These are phyloP conservation scores for Aotearoamyces nothofagi DNA, from an alignment of 2,329 filamentous ascomycete genomes.

Conservation along the genomic window DNA sequence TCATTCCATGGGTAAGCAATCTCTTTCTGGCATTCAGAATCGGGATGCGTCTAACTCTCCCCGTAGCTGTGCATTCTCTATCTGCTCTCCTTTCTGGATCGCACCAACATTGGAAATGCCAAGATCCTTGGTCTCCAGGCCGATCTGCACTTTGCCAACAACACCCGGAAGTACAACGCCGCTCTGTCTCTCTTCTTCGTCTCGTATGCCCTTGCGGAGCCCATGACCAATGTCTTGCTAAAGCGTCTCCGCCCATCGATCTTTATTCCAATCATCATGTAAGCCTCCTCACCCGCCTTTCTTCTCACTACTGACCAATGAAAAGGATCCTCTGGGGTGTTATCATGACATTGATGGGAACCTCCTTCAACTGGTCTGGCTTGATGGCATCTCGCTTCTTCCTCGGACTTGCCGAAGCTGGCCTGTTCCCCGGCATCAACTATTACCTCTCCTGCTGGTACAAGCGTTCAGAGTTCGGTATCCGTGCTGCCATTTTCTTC, in stretches of 20 bases:
- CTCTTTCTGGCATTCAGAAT: neutral
- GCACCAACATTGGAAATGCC: slow-evolving; percentile 68
- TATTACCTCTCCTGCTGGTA: slow-evolving; percentile 83
- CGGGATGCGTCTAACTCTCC: slow-evolving; percentile 5
- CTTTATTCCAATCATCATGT: slow-evolving; percentile 74
- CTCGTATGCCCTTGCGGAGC: slow-evolving; percentile 68
- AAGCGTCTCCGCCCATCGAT: slow-evolving; percentile 62
- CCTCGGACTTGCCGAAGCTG: slow-evolving; percentile 59
- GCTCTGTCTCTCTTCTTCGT: slow-evolving; percentile 76
- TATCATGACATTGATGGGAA: slow-evolving; percentile 55
- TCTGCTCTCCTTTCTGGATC: slow-evolving; percentile 57
- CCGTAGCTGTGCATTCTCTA: slow-evolving; percentile 54
- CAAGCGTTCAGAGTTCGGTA: slow-evolving; percentile 60
- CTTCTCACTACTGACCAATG: slow-evolving; percentile 3
- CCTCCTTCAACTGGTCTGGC: slow-evolving; percentile 45
- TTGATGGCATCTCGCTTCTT: slow-evolving; percentile 56
- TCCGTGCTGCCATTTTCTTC: slow-evolving; percentile 74
- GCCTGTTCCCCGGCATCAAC: slow-evolving; percentile 61
- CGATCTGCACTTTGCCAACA: slow-evolving; percentile 43
- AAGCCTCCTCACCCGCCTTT: slow-evolving; percentile 15
- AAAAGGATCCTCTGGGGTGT: slow-evolving; percentile 46
- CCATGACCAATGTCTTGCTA: slow-evolving; percentile 64
- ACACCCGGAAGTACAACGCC: slow-evolving; percentile 55
- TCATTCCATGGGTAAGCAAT: slow-evolving; percentile 40
- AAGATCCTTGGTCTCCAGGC: slow-evolving; percentile 35